Base-by-base conservation (phyloP, 306 rosid species). In the Cicer judaicum region DNA sequence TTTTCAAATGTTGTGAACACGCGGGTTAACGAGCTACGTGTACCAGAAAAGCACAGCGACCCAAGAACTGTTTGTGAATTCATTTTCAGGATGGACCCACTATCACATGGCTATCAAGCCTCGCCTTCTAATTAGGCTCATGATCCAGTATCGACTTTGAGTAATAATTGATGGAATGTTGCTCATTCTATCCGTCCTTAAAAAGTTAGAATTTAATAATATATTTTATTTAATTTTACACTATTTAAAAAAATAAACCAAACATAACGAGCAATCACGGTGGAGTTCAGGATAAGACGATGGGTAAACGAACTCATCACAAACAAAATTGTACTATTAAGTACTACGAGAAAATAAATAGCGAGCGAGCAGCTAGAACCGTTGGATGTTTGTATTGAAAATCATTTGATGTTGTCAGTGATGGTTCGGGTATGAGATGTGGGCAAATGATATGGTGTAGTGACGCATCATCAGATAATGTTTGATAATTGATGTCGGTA, bases 331-430 rank as follows among this genome's bases (percentile, higher is more conserved):
- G 10, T 59, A 5, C 7, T 1, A 13, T n/a, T 42, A 6, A 42
- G 10, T 18, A 40, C 7, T 7, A 5, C 2, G 18, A 12, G 62
- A 68, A 47, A 44, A 8, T 52, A 68, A 47, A 8, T 49, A 39
- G 10, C 10, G 57, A 21, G 10, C 10, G 57, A 21, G 57, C 56
- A 48, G 41, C 5, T 53, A 62, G 52, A 47, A 18, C 69, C 64
- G 74, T 70, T 70, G 5, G 70, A 62, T 75, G 84, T n/a, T 70
- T 71, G 68, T 44, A 11, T 60, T 60, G 7, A 57, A 43, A 81
- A 76, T 78, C 76, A 73, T 43, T 65, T 19, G 77, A 63, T 67
- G 8, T 67, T 68, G 62, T 70, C 44, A 8, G 13, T 10, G 34
- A 29, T 66, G 24, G 18, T 36, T 11, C 2, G 46, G 0, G 40